Base-by-base conservation (phyloP, 176 grass and related monocot genomes). In the Chrysopogon serrulatus region DNA sequence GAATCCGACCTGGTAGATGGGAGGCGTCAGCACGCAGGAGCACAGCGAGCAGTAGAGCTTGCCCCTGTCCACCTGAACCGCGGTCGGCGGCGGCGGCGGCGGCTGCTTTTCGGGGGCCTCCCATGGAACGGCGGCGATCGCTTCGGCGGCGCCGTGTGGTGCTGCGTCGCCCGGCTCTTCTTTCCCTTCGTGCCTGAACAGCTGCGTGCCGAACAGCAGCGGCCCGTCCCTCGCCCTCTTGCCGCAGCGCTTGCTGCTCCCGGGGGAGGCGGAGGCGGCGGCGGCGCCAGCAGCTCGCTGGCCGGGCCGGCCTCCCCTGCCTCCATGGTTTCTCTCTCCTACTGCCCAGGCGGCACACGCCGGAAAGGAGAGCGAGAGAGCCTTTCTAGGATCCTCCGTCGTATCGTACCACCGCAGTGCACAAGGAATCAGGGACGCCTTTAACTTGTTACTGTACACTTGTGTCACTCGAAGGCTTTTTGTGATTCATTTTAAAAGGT, bases 1-100 rank as follows among this genome's bases (percentile, higher is more conserved):
- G 13, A 34, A 65, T 19, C 39, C 5, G 39, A 71, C 72, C 72
- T 34, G 42, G 47, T 53, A 74, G 47, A 74, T 74, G 45, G 72
- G 72, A 23, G 44, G 45, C 16, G 47, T 74, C 18, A 74, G 5
- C 45, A 19, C 0, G 45, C 9, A 33, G 72, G 45, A 51, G 10
- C 72, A 74, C 8, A 74, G 45, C 30, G 72, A 74, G 18, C 72
- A 74, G 72, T 33, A 49, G 28, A 74, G 72, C 72, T 49, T 53
- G 72, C 28, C 4, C 45, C 54, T 74, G 30, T 49, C 72, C 45
- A 74, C 44, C 28, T 34, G 72, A 14, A 56, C 19, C 18, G 73
- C 17, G 17, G 44, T 16, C 19, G 48, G 8, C 70, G 24, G 12
- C 28, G 28, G 68, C 19, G 48, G 8, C 70, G 24, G 12, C 28